Conservation (phyloP, 345 rosid species). For the Lenwebbia sp. region DNA sequence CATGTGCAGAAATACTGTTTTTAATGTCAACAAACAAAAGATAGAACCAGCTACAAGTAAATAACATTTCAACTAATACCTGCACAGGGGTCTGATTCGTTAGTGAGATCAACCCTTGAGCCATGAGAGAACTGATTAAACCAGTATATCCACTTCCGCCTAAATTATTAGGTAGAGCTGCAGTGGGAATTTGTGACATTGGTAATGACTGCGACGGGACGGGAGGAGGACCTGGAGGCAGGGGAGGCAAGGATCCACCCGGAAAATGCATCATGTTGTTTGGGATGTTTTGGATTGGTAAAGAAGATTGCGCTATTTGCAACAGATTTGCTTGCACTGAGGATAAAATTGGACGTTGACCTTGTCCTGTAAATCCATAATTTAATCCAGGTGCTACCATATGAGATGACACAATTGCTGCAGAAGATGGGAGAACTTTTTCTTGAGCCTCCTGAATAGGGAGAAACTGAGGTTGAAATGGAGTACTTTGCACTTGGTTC, state of each 20-base stretch:
- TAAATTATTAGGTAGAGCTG: constrained; percentile 34
- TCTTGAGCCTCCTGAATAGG: constrained; percentile 29
- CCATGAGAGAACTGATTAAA: constrained; percentile 73
- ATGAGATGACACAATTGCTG: constrained; percentile 34
- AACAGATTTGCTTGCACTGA: constrained; percentile 19
- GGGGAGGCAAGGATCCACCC: constrained; percentile 44
- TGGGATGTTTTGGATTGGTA: constrained; percentile 30
- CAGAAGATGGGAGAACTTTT: constrained; percentile 21
- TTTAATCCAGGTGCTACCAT: constrained; percentile 20
- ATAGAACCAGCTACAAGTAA: neutral
- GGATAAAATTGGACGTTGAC: constrained; percentile 16
- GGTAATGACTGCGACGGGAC: constrained; percentile 28
- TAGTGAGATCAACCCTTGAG: constrained; percentile 83
- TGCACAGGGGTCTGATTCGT: constrained; percentile 46
- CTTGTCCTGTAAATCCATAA: constrained; percentile 42
- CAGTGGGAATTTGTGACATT: constrained; percentile 29
- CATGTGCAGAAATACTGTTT: neutral
- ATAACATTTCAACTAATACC: constrained; percentile 38
- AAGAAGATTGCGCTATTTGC: constrained; percentile 22
- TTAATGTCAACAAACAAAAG: neutral
- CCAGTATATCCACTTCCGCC: constrained; percentile 63
- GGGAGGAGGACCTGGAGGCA: constrained; percentile 47
- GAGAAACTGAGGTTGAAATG: constrained; percentile 35
- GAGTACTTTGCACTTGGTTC: constrained; percentile 22
- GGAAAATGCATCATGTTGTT: constrained; percentile 17